A percentile compares a stretch with the other conserved stretches of the same genome.
Conservation (phyloP, 768 basidiomycete species). For the Suillus weaverae region DNA sequence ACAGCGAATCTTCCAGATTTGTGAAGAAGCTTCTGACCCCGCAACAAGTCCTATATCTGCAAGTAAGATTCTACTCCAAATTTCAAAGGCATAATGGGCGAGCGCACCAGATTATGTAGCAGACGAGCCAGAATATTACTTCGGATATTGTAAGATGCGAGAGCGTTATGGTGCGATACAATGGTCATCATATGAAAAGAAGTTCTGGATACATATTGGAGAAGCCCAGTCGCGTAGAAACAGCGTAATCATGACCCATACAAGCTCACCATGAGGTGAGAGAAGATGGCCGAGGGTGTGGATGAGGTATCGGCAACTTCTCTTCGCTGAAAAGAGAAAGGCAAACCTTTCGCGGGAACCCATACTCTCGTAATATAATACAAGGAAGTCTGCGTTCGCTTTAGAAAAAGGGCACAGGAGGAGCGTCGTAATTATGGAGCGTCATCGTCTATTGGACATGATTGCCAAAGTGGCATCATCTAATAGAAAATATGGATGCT, state of each 20-base stretch:
- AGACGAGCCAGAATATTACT: background rate
- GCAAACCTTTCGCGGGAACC: conserved; percentile 1
- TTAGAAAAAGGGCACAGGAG: background rate
- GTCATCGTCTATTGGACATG: background rate
- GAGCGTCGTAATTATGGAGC: background rate
- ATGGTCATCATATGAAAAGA: conserved; percentile 1
- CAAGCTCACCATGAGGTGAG: background rate
- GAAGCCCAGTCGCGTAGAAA: conserved; percentile 5
- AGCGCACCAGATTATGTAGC: background rate
- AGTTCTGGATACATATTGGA: background rate
- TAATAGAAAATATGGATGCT: background rate
- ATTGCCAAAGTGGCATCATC: too few relatives aligned
- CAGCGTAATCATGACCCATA: background rate
- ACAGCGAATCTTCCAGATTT: background rate
- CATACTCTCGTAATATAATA: background rate
- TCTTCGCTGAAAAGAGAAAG: background rate
- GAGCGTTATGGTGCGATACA: background rate
- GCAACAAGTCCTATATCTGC: background rate
- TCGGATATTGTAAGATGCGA: background rate
- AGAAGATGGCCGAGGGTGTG: background rate
- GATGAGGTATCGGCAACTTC: background rate
- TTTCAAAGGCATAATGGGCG: background rate
- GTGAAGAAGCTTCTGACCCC: conserved; percentile 1
- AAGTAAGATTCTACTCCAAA: background rate
- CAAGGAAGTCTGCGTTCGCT: background rate